Evolutionary conservation across 371 early-diverging fungal genomes (phyloP), one percentile per base, ranked within the genome.

Genomic region (Saksenaea oblongispora): DNA sequence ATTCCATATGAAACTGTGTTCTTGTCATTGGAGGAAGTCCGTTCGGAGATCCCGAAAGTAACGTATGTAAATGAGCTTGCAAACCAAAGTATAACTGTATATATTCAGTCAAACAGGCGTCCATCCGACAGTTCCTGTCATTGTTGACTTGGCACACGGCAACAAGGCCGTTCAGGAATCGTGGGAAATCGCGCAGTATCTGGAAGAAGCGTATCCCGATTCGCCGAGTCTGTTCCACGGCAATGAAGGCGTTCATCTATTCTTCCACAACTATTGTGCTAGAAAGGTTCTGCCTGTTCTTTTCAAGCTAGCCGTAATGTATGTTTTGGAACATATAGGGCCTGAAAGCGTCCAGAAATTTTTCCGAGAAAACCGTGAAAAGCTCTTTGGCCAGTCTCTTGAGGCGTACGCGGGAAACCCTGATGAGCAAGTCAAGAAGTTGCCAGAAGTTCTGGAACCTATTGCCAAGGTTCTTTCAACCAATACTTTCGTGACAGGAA

Each of bases 151-250:
- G 22, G 51, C 51, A 18, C 62, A 67, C 55, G 63, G 41, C 18
- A 57, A 62, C 18, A 51, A 63, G 34, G 62, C 37, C 13, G 67
- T 67, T 9, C 67, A 67, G 8, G 67, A 67, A 14, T 67, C 67
- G 22, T 67, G 67, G 67, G 53, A 58, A 26, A 67, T 67, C 34
- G 67, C 67, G 17, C 37, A 39, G 17, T 69, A 69, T 42, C 62
- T 69, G 1, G 69, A 69, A 14, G 58, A 69, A 54, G 65, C 61
- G 0, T 69, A 64, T 58, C 69, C 69, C 8, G 56, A 62, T 1
- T 15, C 55, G 17, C 62, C 44, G 4, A n/a, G 37, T 18, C 31
- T 62, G 14, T 31, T 62, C 24, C 37, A 55, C n/a, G 39, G 37
- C 27, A 24, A 37, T 37, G 31, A 39, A 26, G 55, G 67, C 8